Evolutionary conservation across 2,329 filamentous ascomycete genomes (phyloP).

Genomic region (Fusarium papillatum): DNA sequence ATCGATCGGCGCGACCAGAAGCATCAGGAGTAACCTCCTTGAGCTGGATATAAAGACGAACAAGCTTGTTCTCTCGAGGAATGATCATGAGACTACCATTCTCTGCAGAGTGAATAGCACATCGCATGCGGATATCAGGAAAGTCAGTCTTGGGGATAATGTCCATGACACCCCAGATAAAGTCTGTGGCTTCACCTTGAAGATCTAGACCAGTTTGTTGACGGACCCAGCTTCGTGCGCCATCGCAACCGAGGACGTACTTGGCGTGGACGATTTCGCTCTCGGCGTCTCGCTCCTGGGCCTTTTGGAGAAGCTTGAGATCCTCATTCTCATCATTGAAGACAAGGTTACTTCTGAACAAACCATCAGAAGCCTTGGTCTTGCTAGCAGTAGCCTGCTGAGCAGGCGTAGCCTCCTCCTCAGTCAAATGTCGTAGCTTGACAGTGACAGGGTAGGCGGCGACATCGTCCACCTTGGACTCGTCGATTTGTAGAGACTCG

Average conservation of each 20-base stretch:
- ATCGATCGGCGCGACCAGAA: constrained; percentile 59
- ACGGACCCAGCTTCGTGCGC: constrained; percentile 76
- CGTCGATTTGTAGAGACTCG: constrained; percentile 66
- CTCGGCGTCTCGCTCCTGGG: constrained; percentile 34
- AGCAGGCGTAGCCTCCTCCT: constrained; percentile 12
- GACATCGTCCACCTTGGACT: constrained; percentile 60
- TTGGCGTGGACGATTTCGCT: constrained; percentile 54
- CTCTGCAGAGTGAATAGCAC: constrained; percentile 68
- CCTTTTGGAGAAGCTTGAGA: constrained; percentile 56
- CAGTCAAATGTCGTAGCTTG: constrained; percentile 64
- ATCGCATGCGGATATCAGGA: constrained; percentile 70
- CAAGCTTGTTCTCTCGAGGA: constrained; percentile 73
- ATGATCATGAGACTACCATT: constrained; percentile 75
- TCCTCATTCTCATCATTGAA: constrained; percentile 63
- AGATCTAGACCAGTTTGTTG: constrained; percentile 65
- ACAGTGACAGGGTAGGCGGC: constrained; percentile 73
- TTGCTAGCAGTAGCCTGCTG: constrained; percentile 12
- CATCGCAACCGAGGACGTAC: constrained; percentile 78
- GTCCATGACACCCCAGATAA: constrained; percentile 65
- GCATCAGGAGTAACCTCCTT: constrained; percentile 58
- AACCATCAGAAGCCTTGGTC: constrained; percentile 55
- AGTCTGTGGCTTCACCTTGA: constrained; percentile 67
- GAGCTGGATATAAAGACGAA: constrained; percentile 76
- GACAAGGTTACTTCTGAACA: constrained; percentile 71
- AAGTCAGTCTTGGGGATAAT: constrained; percentile 63